phyloP scores from a whole-genome alignment of 1,284 basidiomycete genomes.

The Puccinia novopanici region DNA sequence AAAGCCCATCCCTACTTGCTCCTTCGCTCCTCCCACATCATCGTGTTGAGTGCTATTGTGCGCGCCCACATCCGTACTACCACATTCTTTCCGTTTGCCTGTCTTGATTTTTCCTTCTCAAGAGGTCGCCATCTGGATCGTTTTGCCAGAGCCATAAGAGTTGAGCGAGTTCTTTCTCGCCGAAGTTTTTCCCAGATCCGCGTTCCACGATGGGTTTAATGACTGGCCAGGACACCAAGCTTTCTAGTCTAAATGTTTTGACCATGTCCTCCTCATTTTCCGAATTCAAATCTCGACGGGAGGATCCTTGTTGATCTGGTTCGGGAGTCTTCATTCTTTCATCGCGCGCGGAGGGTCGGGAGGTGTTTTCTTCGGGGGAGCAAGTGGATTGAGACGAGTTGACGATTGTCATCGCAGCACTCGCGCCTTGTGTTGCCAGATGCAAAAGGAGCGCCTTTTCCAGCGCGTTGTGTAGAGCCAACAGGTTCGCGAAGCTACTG shows the following conservation, averaged over 20 bases:
- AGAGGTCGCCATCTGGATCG: conserved; percentile 4
- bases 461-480: conserved; percentile 32
- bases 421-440: conserved; percentile 37
- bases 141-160: conserved; percentile 40
- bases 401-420: conserved; percentile 6
- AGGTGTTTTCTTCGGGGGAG: neutral
- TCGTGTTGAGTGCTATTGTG: neutral
- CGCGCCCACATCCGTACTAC: neutral
- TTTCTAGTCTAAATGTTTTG: conserved; percentile 28
- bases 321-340: conserved; percentile 40
- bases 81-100: neutral
- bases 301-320: conserved; percentile 20
- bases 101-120: neutral
- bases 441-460: conserved; percentile 37
- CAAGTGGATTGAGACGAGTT: neutral
- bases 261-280: neutral
- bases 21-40: neutral
- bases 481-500: neutral
- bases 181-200: conserved; percentile 25
- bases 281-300: neutral
- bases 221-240: conserved; percentile 31
- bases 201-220: conserved; percentile 39
- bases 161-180: conserved; percentile 34
- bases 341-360: neutral
- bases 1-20: conserved; percentile 37